phyloP scores from a whole-genome alignment of 2,329 filamentous ascomycete genomes.

The Aspergillus nomiae region DNA sequence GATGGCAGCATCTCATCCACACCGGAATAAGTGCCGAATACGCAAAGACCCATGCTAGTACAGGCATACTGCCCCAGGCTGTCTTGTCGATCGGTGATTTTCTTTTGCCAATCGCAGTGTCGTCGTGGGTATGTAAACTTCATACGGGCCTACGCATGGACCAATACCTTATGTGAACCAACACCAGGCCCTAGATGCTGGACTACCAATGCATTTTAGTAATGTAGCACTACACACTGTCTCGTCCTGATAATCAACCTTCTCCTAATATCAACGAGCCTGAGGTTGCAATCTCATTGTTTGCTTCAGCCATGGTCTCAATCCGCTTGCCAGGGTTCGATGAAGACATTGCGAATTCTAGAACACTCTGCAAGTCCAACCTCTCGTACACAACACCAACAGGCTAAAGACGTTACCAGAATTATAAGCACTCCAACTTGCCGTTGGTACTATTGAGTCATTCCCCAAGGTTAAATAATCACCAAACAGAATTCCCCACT shows the following conservation, averaged over 20 bases:
- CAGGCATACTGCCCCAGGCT: neutral
- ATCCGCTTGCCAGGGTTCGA: accelerated
- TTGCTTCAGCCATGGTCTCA: accelerated
- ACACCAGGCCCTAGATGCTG: neutral
- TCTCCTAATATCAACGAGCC: neutral
- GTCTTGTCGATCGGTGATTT: neutral
- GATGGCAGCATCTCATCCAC: neutral
- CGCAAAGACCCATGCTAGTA: neutral
- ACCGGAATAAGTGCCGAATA: neutral
- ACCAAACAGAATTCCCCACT: neutral
- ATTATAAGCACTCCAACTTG: neutral
- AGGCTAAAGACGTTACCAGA: accelerated
- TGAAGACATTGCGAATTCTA: too few relatives aligned
- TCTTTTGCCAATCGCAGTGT: neutral
- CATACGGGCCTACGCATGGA: neutral
- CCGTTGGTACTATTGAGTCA: neutral
- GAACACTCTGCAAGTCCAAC: too few relatives aligned
- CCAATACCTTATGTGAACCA: neutral
- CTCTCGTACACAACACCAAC: accelerated
- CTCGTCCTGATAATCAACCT: accelerated
- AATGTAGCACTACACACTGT: neutral
- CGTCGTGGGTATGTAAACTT: neutral
- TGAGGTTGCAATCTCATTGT: neutral
- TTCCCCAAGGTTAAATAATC: neutral
- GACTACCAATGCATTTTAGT: neutral